A percentile compares a stretch with the other conserved stretches of the same genome.
These are phyloP conservation scores for Paramarasmius palmivorus DNA, from an alignment of 1,284 basidiomycete species.

Conservation along the genomic window DNA sequence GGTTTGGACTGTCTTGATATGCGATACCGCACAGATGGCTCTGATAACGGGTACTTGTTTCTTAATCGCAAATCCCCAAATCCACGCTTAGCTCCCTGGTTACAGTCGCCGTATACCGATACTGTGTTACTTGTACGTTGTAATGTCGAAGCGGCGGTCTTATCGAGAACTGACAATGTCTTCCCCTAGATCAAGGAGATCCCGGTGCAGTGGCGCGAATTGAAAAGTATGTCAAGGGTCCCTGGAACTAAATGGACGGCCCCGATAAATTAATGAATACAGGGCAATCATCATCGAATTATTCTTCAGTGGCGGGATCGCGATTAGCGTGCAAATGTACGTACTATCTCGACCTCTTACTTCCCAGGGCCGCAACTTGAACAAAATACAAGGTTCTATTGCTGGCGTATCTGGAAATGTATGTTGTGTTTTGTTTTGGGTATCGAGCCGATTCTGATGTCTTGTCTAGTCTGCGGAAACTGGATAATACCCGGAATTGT, in stretches of 20 bases:
- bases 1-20: not conserved
- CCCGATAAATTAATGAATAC: not conserved
- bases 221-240: not conserved
- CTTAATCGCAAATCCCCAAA: not conserved
- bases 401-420: conserved; percentile 1
- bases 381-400: not conserved
- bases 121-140: not conserved
- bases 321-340: not conserved
- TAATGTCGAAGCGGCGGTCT: no score
- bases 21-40: conserved; percentile 1
- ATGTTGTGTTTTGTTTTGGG: not conserved
- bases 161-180: no score
- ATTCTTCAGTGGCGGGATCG: not conserved
- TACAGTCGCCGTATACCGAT: not conserved
- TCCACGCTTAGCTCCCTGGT: no score
- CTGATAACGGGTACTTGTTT: not conserved
- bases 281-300: not conserved
- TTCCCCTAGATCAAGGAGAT: no score
- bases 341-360: not conserved
- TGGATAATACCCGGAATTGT: not conserved
- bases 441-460: not conserved
- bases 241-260: not conserved
- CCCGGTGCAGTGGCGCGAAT: no score
- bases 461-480: not conserved
- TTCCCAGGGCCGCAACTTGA: not conserved